These are phyloP conservation scores for Podospora appendiculata DNA, from an alignment of 495 filamentous ascomycete species.

Conservation along the genomic window DNA sequence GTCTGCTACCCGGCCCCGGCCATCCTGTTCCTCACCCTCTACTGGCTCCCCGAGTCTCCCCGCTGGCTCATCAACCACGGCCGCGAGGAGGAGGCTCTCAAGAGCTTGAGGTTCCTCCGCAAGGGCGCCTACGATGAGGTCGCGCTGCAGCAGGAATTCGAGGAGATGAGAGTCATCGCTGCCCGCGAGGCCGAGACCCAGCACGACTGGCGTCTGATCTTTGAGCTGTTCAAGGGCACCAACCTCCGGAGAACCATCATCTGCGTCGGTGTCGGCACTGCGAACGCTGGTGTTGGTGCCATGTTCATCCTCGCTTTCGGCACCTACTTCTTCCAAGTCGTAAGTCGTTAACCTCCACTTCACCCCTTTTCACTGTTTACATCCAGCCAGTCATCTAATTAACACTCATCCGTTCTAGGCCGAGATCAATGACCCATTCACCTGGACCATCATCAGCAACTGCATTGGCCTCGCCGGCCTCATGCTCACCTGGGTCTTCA, in stretches of 20 bases:
- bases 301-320: too few relatives aligned
- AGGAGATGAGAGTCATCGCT: constrained; percentile 37
- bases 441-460: constrained; percentile 29
- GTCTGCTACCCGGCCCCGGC: constrained; percentile 43
- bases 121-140: constrained; percentile 24
- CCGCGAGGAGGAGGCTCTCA: constrained; percentile 32
- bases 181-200: constrained; percentile 30
- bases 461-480: constrained; percentile 43
- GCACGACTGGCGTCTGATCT: constrained; percentile 13
- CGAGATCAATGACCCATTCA: not conserved
- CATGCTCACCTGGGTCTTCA: constrained; percentile 38
- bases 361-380: too few relatives aligned
- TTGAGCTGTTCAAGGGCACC: not conserved
- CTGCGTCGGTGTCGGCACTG: not conserved
- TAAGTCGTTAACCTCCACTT: too few relatives aligned
- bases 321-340: too few relatives aligned
- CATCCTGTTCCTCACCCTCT: constrained; percentile 35
- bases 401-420: not conserved
- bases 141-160: constrained; percentile 37
- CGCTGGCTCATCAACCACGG: constrained; percentile 47
- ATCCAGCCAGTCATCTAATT: too few relatives aligned
- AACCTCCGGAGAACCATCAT: not conserved
- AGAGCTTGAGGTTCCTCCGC: constrained; percentile 33
- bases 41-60: constrained; percentile 50
- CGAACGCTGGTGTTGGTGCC: not conserved